Base-by-base conservation (phyloP, 2,329 filamentous ascomycete genomes). In the Sporothrix brunneoviolacea region DNA sequence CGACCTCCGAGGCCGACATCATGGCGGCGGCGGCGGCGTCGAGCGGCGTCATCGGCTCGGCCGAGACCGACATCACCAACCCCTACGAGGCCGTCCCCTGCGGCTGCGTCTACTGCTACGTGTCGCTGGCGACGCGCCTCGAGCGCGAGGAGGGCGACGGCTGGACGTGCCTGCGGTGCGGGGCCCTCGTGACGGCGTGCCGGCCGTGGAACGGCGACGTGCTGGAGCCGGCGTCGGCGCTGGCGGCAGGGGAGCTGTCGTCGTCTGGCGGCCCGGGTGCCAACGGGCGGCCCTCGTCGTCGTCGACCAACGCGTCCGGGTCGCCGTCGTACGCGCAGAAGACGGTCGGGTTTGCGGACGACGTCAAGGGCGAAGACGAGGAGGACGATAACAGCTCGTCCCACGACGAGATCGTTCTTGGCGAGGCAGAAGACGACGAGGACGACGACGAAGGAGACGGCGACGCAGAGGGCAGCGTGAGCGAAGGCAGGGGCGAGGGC, bases 101-200 rank as follows among this genome's bases (percentile, higher is more conserved):
- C 61, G 86, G 86, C 0, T 95, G 91, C 65, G 76, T 96, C 53
- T 98, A 97, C 70, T 98, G 93, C 68, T 98, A 94, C 64, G 88
- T 95, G 16, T 98, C 93, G 62, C 69, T 97, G n/a, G 89, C 91
- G 3, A 88, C 90, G 52, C 82, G 88, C 53, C 76, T 98, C 38
- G 91, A 96, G 67, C 82, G 84, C 5, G 91, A 97, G 67, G 91
- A 96, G 64, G 93, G 91, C 28, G 89, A 96, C 62, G 91, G 91
- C 3, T 96, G 91, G 89, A 79, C 82, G 10, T 98, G 93, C 68
- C 71, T 98, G 41, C 79, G 93, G 18, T 98, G 93, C 62, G 91
- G 91, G 16, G 86, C 88, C 62, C 65, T 85, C 18, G 82, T 95
- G 43, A 89, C 85, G 63, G 83, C 91, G 64, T 97, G 91, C 67